phyloP scores from a whole-genome alignment of 768 basidiomycete genomes.

The Podaxis sp. region DNA sequence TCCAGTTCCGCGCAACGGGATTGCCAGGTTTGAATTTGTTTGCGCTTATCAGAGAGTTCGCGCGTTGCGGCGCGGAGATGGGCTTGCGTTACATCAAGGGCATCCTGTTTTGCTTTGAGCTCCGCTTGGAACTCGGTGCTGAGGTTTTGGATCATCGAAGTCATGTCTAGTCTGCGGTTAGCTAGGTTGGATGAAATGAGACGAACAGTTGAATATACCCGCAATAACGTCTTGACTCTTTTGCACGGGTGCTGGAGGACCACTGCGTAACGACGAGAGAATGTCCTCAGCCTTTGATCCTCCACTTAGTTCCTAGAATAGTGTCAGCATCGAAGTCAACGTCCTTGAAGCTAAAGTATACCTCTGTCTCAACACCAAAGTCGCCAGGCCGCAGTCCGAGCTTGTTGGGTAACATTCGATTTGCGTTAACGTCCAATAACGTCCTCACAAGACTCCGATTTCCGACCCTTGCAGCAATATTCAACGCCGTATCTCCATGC shows the following conservation, averaged over 20 bases:
- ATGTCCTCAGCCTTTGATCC: slow-evolving; percentile 76
- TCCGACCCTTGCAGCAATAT: slow-evolving; percentile 92
- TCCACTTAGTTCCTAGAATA: slow-evolving; percentile 58
- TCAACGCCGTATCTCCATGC: slow-evolving; percentile 93
- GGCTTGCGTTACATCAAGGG: slow-evolving; percentile 81
- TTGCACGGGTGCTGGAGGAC: slow-evolving; percentile 73
- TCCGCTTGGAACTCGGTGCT: slow-evolving; percentile 78
- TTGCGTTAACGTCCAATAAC: slow-evolving; percentile 89
- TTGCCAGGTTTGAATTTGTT: slow-evolving; percentile 78
- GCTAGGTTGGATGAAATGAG: background rate
- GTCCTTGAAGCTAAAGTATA: slow-evolving; percentile 22
- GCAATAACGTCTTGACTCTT: slow-evolving; percentile 86
- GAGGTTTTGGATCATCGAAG: slow-evolving; percentile 75
- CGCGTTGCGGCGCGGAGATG: slow-evolving; percentile 88
- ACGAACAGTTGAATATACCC: slow-evolving; percentile 35
- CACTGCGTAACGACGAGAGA: slow-evolving; percentile 67
- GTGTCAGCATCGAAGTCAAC: background rate
- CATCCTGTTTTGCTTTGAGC: slow-evolving; percentile 81
- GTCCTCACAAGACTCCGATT: slow-evolving; percentile 84
- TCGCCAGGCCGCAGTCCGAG: slow-evolving; percentile 90
- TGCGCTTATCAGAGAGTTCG: slow-evolving; percentile 86
- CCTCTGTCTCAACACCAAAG: slow-evolving; percentile 92
- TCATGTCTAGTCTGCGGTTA: slow-evolving; percentile 59
- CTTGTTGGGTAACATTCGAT: slow-evolving; percentile 85
- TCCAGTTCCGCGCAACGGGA: slow-evolving; percentile 72